These are phyloP conservation scores for Sugiyamaella valdiviana DNA, from an alignment of 805 yeast genomes.

Conservation along the genomic window DNA sequence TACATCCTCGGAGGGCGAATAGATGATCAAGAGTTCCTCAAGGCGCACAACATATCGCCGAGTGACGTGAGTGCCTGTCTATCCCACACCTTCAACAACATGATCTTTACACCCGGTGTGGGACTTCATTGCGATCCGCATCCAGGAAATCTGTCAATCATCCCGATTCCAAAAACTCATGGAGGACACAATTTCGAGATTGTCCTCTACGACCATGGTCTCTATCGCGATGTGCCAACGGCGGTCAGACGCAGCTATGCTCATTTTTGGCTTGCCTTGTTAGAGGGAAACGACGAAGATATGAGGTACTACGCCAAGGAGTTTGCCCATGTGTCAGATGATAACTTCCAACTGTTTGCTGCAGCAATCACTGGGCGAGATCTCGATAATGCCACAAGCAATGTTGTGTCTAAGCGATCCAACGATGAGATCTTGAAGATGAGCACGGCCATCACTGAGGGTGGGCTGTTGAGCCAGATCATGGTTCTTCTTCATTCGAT, in stretches of 20 bases:
- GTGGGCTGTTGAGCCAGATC: slow-evolving; percentile 61
- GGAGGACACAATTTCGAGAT: slow-evolving; percentile 79
- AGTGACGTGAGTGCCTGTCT: slow-evolving; percentile 78
- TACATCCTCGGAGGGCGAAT: slow-evolving; percentile 74
- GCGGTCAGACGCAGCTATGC: slow-evolving; percentile 77
- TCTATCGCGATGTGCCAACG: slow-evolving; percentile 77
- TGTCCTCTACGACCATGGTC: slow-evolving; percentile 88
- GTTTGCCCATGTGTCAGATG: slow-evolving; percentile 72
- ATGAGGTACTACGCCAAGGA: slow-evolving; percentile 71
- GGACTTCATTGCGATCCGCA: slow-evolving; percentile 98
- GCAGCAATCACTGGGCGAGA: slow-evolving; percentile 96
- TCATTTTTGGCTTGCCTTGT: slow-evolving; percentile 83
- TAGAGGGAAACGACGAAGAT: slow-evolving; percentile 57
- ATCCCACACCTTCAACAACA: slow-evolving; percentile 84
- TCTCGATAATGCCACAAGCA: slow-evolving; percentile 61
- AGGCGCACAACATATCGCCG: slow-evolving; percentile 57
- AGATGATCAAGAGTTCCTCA: slow-evolving; percentile 65
- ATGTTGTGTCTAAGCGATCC: slow-evolving; percentile 47
- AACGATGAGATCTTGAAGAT: slow-evolving; percentile 61
- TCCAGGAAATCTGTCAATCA: slow-evolving; percentile 90
- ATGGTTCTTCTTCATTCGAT: slow-evolving; percentile 72
- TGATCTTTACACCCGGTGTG: slow-evolving; percentile 91
- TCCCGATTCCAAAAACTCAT: slow-evolving; percentile 32
- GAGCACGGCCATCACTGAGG: slow-evolving; percentile 51
- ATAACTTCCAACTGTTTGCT: slow-evolving; percentile 76